Conservation (phyloP, 2,329 filamentous ascomycete genomes). For the Cercospora sp. region DNA sequence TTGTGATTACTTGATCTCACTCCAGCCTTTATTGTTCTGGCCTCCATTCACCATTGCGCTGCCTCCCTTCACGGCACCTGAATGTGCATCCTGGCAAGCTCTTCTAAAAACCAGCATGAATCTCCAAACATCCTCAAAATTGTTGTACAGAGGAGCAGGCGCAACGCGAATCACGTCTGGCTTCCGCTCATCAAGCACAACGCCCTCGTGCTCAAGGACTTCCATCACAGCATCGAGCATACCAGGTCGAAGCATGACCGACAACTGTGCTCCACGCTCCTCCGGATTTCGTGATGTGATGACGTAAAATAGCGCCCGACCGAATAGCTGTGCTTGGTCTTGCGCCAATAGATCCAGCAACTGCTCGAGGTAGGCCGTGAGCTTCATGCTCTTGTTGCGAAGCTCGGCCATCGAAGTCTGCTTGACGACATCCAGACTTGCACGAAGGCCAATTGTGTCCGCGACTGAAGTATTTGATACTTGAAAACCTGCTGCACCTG, state of each 20-base stretch:
- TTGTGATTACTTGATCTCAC: conserved; percentile 33
- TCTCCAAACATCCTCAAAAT: conserved; percentile 68
- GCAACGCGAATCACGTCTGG: conserved; percentile 83
- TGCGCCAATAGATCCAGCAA: conserved; percentile 50
- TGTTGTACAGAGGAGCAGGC: conserved; percentile 81
- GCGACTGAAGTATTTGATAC: conserved; percentile 80
- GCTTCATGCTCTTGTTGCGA: conserved; percentile 66
- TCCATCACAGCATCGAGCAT: conserved; percentile 68
- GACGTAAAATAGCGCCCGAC: conserved; percentile 44
- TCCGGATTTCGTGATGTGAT: conserved; percentile 69
- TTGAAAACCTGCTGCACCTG: conserved; percentile 79
- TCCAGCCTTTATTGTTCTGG: conserved; percentile 35
- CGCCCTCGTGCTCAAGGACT: conserved; percentile 65
- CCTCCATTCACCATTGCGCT: conserved; percentile 35
- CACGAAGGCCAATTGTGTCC: conserved; percentile 73
- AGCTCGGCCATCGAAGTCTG: conserved; percentile 69
- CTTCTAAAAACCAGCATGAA: conserved; percentile 58
- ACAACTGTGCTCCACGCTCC: conserved; percentile 76
- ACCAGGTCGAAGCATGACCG: conserved; percentile 66
- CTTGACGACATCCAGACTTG: conserved; percentile 71
- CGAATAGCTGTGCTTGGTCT: conserved; percentile 19
- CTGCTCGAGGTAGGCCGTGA: conserved; percentile 76
- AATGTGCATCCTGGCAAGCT: conserved; percentile 48
- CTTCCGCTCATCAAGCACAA: conserved; percentile 79
- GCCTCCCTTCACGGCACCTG: background rate